phyloP scores from a whole-genome alignment of 768 basidiomycete genomes.

The Coprinellus micaceus region DNA sequence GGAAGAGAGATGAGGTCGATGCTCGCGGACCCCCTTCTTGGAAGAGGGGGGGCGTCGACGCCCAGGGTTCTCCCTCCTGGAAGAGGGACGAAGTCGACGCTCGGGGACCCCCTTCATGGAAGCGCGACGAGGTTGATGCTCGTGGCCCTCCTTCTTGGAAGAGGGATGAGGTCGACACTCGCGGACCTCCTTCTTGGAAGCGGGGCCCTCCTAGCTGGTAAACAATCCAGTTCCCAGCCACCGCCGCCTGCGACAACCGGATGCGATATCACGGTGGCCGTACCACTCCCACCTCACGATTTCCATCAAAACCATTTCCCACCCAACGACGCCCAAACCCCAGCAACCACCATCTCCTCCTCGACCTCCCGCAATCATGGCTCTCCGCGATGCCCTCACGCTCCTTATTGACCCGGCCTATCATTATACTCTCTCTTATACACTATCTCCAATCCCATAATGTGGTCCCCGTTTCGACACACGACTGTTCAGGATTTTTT shows the following conservation, averaged over 20 bases:
- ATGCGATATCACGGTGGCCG: no score
- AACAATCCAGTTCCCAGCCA: no score
- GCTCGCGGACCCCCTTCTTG: conserved; percentile 6
- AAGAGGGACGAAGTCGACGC: conserved; percentile 10
- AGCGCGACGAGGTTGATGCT: conserved; percentile 11
- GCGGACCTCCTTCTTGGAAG: conserved; percentile 11
- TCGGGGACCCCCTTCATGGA: conserved; percentile 11
- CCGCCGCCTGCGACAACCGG: no score
- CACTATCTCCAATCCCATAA: no score
- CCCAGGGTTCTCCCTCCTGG: conserved; percentile 11
- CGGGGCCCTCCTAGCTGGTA: conserved; percentile 12
- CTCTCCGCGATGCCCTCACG: neutral
- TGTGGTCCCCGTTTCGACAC: no score
- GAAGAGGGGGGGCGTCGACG: conserved; percentile 13
- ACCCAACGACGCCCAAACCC: no score
- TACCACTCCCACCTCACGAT: no score
- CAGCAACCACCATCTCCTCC: no score
- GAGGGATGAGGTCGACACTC: conserved; percentile 7
- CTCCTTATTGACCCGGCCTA: neutral
- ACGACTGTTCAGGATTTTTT: no score
- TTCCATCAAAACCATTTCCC: no score
- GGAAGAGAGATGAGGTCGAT: conserved; percentile 13
- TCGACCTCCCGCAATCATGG: neutral
- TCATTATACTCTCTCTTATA: neutral
- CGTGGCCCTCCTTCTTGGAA: conserved; percentile 12